Evolutionary conservation across 2,329 filamentous ascomycete species (phyloP), one percentile per base, ranked within the genome.

Genomic region (Davidsoniella eucalypti): DNA sequence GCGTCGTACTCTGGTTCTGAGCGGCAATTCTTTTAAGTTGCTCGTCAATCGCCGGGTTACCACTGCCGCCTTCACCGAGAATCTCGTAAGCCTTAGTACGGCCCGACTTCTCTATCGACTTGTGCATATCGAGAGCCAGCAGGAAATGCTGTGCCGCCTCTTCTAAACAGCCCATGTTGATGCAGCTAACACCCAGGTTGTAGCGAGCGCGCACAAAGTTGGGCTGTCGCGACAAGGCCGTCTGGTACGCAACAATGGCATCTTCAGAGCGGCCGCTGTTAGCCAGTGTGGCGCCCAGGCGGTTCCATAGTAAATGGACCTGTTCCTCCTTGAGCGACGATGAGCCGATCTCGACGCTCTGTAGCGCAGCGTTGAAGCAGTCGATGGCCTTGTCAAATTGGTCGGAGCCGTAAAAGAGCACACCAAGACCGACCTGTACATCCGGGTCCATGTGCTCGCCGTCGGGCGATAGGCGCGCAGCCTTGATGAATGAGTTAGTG

Each of bases 351-450:
- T 94, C 87, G 1, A 85, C 87, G 21, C 80, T 86, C 53, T 86
- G 84, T 21, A 98, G 77, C 0, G 93, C 90, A 1, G 90, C 82
- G 51, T 83, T 84, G 75, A 98, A 98, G 71, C 93, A 98, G 69
- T 98, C 92, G 37, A 98, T 90, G 0, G 92, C 92, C 69, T 98
- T 98, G 63, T 92, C 86, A 69, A 95, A 96, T 62, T 96, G 90
- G 66, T 98, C 92, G 26, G 86, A 87, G 47, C 90, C 92, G 67
- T 98, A 98, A 69, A 98, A 96, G 14, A 98, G 76, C 4, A 98
- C 92, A 36, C 93, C 93, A 1, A 98, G 74, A 1, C 92, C 92
- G 52, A 98, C 92, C 66, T 98, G 93, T 6, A 98, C 92, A 62
- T 98, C 92, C 0, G 92, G 92, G 61, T 98, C 93, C 84, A 98